Conservation (phyloP, 805 yeast species). For the Teunomyces pallodes region DNA sequence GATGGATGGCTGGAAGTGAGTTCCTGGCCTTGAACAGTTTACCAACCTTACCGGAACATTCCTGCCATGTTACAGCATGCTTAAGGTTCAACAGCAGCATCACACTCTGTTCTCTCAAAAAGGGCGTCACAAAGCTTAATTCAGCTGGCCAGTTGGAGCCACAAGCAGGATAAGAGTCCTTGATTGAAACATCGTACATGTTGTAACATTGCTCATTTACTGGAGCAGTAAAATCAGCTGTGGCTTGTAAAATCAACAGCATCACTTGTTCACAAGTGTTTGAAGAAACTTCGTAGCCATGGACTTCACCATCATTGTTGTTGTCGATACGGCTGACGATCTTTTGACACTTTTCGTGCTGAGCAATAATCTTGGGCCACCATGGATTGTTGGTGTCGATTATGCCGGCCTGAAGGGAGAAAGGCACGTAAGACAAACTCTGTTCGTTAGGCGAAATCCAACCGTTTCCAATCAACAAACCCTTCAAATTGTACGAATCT, state of each 20-base stretch:
- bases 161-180: slow-evolving; percentile 78
- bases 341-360: slow-evolving; percentile 62
- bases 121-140: slow-evolving; percentile 47
- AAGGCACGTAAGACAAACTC: slow-evolving; percentile 76
- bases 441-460: slow-evolving; percentile 91
- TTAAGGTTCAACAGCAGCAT: slow-evolving; percentile 50
- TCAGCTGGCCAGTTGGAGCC: slow-evolving; percentile 91
- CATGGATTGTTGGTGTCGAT: slow-evolving; percentile 40
- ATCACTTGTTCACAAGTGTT: slow-evolving; percentile 50
- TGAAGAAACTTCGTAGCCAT: slow-evolving; percentile 23
- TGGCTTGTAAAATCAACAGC: slow-evolving; percentile 26
- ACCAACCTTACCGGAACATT: slow-evolving; percentile 68
- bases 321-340: slow-evolving; percentile 33
- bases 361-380: slow-evolving; percentile 41
- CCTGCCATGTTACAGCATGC: slow-evolving; percentile 58
- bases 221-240: slow-evolving; percentile 20
- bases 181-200: slow-evolving; percentile 74
- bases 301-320: slow-evolving; percentile 14
- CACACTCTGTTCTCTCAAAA: slow-evolving; percentile 47
- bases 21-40: slow-evolving; percentile 46
- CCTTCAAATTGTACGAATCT: slow-evolving; percentile 48
- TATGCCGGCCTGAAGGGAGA: slow-evolving; percentile 56
- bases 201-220: slow-evolving; percentile 62
- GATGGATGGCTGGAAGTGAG: slow-evolving; percentile 58
- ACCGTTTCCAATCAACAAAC: slow-evolving; percentile 84